Evolutionary conservation across 495 filamentous ascomycete genomes (phyloP), one percentile per base, ranked within the genome.

Genomic region (Chaetomium cochliodes): DNA sequence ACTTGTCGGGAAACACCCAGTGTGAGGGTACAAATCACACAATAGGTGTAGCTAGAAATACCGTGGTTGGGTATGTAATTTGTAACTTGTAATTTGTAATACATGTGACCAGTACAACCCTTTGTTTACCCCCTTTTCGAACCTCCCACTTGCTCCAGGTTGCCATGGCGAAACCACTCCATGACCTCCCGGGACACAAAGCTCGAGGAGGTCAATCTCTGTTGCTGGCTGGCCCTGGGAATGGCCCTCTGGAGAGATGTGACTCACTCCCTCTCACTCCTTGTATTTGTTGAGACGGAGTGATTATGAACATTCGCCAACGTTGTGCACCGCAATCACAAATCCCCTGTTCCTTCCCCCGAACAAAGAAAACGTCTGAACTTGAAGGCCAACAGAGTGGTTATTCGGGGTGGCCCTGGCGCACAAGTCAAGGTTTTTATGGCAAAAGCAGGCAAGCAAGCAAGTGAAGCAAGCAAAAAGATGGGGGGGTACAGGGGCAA

Each of bases 331-430:
- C 28, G 33, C 20, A n/a, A 37, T 18, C 11, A n/a, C n/a, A 41
- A 11, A 2, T 23, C 8, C n/a, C n/a, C 20, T 39, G 33, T 39
- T 56, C 16, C 42, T 23, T 15, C 6, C 33, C 37, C 54, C 11
- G 25, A 57, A 57, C 54, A 57, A 57, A 25, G 54, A 25, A 6
- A 8, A 6, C 54, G n/a, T 57, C 54, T 16, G n/a, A 57, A 13
- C 8, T 11, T 8, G 8, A 6, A 15, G n/a, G 11, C 7, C 20
- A 3, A 11, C 16, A 22, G 33, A 12, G 8, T 37, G 33, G 9
- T 37, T 37, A 18, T 3, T 2, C 28, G 3, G 28, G 53, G 16
- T 8, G 54, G 26, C 16, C 12, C 25, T 23, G 12, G 13, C 1
- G 25, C 22, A 11, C 22, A 15, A 13, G 22, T 13, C 22, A 44